Evolutionary conservation across 2,329 filamentous ascomycete genomes (phyloP), one percentile per base, ranked within the genome.

Genomic region (Aspergillus cejpii): DNA sequence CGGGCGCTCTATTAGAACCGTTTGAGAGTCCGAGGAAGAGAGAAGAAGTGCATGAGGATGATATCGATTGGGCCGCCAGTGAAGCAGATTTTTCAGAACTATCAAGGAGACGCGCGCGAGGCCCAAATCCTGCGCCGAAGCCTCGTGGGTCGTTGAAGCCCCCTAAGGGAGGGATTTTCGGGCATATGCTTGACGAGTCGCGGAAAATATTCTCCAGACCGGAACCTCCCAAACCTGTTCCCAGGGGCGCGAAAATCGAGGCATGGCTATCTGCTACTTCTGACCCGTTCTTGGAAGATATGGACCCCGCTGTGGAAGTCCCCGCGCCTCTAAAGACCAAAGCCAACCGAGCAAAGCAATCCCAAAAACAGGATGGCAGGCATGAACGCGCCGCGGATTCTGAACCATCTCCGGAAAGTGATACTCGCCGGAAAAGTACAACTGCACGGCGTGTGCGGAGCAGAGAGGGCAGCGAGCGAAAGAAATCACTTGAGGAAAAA

Each of bases 211-310:
- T 74, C 48, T 58, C 61, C n/a, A 67, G 66, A 44, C 63, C 66
- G 4, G 67, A 65, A 21, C 55, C 60, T 10, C 63, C 68, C 1
- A 60, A 63, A 39, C 68, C 69, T 17, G 64, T 69, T 8, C 59
- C 60, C 15, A 72, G 72, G 37, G 67, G 74, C 11, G 71, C 73
- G 41, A 77, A 78, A 38, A 75, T 84, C 20, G 77, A 83, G 61
- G 76, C 78, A 39, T 84, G 80, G 80, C 71, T 84, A 5, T 74
- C 73, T 2, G 68, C 68, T 41, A 79, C 77, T 2, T 69, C 74
- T 6, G 77, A 80, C 59, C 75, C 77, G 2, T 78, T 80, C 46
- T 48, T 72, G 38, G 74, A 77, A n/a, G 59, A 59, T 17, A 52
- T 59, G 24, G 55, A 59, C 17, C 53, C 56, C 3, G 56, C 59